A percentile compares a stretch with the other conserved stretches of the same genome.
Evolutionary conservation across 2,329 filamentous ascomycete genomes (phyloP).

Genomic region (Neoascochyta sp.): DNA sequence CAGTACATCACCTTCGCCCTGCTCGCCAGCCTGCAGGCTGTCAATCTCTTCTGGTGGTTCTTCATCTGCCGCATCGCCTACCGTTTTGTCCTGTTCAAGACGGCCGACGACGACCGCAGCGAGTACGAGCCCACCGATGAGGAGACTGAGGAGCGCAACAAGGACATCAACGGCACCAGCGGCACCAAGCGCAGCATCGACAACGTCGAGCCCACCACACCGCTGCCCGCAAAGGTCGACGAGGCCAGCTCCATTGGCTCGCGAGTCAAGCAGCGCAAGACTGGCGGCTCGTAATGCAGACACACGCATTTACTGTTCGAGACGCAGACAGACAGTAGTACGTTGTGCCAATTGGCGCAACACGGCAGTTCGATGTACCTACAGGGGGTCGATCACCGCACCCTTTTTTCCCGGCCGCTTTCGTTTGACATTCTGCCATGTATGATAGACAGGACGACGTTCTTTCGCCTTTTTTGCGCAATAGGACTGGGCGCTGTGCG

Average conservation of each 20-base stretch:
- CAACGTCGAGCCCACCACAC: constrained; percentile 5
- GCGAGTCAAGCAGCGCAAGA: constrained; percentile 14
- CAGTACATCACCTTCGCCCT: constrained; percentile 65
- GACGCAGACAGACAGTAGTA: too few species aligned
- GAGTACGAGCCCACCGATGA: constrained; percentile 57
- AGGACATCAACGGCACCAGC: constrained; percentile 8
- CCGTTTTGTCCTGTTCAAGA: constrained; percentile 61
- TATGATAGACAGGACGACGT: too few species aligned
- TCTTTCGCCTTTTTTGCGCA: too few species aligned
- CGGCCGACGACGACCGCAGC: constrained; percentile 67
- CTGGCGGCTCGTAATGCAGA: constrained; percentile 3
- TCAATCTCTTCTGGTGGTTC: constrained; percentile 81
- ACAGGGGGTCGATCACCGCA: too few species aligned
- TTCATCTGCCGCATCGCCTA: constrained; percentile 72
- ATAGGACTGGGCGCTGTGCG: too few species aligned
- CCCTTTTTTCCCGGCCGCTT: too few species aligned
- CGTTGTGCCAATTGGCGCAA: too few species aligned
- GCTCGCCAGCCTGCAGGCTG: constrained; percentile 64
- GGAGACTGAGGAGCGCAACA: constrained; percentile 34
- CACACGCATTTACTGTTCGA: too few species aligned
- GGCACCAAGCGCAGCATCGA: constrained; percentile 1
- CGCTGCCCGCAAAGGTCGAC: constrained; percentile 2
- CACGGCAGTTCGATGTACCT: too few species aligned
- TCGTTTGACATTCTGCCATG: too few species aligned
- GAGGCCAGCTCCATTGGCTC: constrained; percentile 11